Evolutionary conservation across 768 basidiomycete species (phyloP).

Genomic region (Mycena filopes): DNA sequence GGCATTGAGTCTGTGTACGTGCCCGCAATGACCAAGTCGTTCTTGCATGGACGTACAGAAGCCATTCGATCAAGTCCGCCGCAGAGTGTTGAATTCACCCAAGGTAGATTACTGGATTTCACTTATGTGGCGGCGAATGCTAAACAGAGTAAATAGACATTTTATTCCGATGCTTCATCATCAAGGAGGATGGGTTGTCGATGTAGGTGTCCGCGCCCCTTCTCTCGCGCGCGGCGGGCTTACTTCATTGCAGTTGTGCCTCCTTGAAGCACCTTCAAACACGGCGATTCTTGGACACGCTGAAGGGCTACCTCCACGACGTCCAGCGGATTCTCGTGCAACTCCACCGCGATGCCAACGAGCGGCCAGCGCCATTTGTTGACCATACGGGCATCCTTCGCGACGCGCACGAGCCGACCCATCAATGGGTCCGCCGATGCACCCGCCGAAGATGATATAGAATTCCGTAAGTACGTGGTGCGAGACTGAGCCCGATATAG

Average conservation of each 20-base stretch:
- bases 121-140: background rate
- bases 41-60: constrained; percentile 95
- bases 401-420: constrained; percentile 79
- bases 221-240: too few species aligned
- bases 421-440: constrained; percentile 63
- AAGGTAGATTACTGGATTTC: constrained; percentile 59
- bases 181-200: constrained; percentile 93
- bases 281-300: constrained; percentile 85
- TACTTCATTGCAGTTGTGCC: constrained; percentile 79
- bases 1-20: constrained; percentile 97
- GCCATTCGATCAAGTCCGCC: constrained; percentile 92
- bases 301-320: constrained; percentile 84
- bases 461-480: constrained; percentile 62
- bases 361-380: constrained; percentile 82
- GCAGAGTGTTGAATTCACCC: constrained; percentile 85
- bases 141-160: constrained; percentile 61
- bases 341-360: constrained; percentile 86
- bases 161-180: constrained; percentile 92
- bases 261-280: constrained; percentile 97
- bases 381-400: constrained; percentile 80
- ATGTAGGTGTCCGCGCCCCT: constrained; percentile 67
- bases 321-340: constrained; percentile 84
- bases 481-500: constrained; percentile 38
- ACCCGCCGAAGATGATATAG: constrained; percentile 58
- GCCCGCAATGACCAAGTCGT: constrained; percentile 98